Evolutionary conservation across 2,329 filamentous ascomycete species (phyloP).

Genomic region (Podosphaera fusca): DNA sequence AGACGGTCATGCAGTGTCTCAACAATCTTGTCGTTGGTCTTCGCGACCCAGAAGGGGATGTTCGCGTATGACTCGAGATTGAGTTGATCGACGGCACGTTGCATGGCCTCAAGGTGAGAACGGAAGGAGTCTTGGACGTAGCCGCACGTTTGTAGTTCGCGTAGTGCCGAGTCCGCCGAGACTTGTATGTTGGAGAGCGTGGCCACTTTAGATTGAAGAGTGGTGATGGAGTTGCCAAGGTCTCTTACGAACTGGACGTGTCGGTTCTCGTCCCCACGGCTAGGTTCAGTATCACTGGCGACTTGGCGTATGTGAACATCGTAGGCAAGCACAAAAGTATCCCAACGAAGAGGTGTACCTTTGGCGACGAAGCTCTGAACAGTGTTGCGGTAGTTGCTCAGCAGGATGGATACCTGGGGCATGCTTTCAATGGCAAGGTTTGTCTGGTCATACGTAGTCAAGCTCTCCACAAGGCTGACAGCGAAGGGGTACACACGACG

Average conservation of each 20-base stretch:
- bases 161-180: conserved; percentile 58
- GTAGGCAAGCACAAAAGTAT: conserved; percentile 93
- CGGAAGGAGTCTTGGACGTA: conserved; percentile 68
- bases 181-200: conserved; percentile 57
- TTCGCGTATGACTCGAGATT: conserved; percentile 95
- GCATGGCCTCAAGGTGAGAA: conserved; percentile 59
- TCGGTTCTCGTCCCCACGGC: conserved; percentile 54
- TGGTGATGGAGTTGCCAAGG: conserved; percentile 66
- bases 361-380: conserved; percentile 65
- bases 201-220: conserved; percentile 70
- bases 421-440: conserved; percentile 64
- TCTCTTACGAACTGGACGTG: conserved; percentile 93
- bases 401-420: conserved; percentile 65
- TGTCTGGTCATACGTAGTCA: conserved; percentile 75
- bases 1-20: conserved; percentile 57
- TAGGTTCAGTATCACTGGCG: conserved; percentile 31
- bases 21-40: conserved; percentile 72
- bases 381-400: conserved; percentile 81
- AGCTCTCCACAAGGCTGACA: conserved; percentile 94
- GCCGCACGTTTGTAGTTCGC: conserved; percentile 62
- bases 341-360: conserved; percentile 80
- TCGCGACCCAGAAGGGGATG: conserved; percentile 67
- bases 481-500: conserved; percentile 96
- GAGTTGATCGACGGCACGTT: conserved; percentile 82
- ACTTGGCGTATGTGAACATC: conserved; percentile 61